Evolutionary conservation across 2,329 filamentous ascomycete species (phyloP).

Genomic region (Curvularia verruculosa): DNA sequence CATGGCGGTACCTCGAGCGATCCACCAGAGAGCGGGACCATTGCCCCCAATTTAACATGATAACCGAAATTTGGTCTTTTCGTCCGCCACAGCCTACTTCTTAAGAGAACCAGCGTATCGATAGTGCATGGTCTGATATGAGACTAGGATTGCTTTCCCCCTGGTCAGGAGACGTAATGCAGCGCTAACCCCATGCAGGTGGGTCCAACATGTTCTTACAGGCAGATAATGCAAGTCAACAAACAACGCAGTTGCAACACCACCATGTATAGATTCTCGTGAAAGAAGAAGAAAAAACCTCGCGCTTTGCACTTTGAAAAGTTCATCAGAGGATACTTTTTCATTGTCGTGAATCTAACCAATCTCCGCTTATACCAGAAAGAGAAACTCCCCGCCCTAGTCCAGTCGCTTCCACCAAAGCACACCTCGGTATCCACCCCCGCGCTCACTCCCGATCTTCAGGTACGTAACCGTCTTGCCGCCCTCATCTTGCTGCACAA

Average conservation of each 20-base stretch:
- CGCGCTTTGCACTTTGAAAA: background rate
- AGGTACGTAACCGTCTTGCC: constrained; percentile 17
- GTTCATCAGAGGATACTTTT: background rate
- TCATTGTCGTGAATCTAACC: background rate
- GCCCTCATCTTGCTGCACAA: constrained; percentile 23
- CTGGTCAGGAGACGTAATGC: background rate
- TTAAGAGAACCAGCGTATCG: background rate
- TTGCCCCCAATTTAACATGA: background rate
- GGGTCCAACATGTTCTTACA: background rate
- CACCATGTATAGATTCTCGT: background rate
- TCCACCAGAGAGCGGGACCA: background rate
- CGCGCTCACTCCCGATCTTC: constrained; percentile 34
- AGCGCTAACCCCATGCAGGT: background rate
- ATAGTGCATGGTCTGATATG: background rate
- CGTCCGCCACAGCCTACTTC: background rate
- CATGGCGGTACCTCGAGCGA: background rate
- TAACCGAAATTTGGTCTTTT: background rate
- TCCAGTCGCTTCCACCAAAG: constrained; percentile 35
- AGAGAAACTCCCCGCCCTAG: background rate
- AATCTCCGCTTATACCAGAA: background rate
- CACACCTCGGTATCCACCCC: constrained; percentile 27
- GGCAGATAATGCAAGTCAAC: background rate
- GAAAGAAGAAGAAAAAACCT: background rate
- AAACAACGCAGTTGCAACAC: background rate
- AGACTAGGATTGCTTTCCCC: background rate